phyloP scores from a whole-genome alignment of 805 yeast genomes.

The Myxozyma udenii region DNA sequence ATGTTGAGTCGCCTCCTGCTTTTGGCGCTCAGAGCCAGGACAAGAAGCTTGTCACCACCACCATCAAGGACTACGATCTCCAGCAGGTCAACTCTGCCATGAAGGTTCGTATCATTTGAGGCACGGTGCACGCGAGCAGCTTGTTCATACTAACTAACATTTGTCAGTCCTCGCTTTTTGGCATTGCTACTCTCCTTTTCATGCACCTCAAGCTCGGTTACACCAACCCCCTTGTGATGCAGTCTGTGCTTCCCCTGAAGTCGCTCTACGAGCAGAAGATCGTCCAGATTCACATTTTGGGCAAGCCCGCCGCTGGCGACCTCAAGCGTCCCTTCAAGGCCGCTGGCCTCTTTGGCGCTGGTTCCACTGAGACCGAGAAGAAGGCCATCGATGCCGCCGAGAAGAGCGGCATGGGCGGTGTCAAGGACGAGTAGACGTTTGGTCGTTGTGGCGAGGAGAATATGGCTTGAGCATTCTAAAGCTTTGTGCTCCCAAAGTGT shows the following conservation, averaged over 20 bases:
- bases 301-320: constrained; percentile 79
- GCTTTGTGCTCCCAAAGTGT: not conserved
- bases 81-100: constrained; percentile 75
- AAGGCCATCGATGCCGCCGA: constrained; percentile 82
- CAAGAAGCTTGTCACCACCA: constrained; percentile 75
- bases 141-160: too few relatives aligned
- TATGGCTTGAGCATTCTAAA: not conserved
- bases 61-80: constrained; percentile 92
- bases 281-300: constrained; percentile 85
- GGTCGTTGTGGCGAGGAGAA: too few relatives aligned
- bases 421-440: constrained; percentile 69
- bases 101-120: constrained; percentile 26
- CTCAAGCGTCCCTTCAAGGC: constrained; percentile 96
- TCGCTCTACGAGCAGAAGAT: constrained; percentile 84
- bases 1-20: constrained; percentile 78
- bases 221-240: constrained; percentile 95
- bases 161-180: constrained; percentile 67
- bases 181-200: constrained; percentile 95
- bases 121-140: not conserved
- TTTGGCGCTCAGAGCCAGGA: constrained; percentile 75
- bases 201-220: constrained; percentile 97
- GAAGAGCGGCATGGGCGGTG: constrained; percentile 72
- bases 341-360: constrained; percentile 45
- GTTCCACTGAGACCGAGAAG: constrained; percentile 74
- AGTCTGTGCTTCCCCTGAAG: constrained; percentile 86